phyloP scores from a whole-genome alignment of 768 basidiomycete genomes.

The Xanthoconium purpureum region DNA sequence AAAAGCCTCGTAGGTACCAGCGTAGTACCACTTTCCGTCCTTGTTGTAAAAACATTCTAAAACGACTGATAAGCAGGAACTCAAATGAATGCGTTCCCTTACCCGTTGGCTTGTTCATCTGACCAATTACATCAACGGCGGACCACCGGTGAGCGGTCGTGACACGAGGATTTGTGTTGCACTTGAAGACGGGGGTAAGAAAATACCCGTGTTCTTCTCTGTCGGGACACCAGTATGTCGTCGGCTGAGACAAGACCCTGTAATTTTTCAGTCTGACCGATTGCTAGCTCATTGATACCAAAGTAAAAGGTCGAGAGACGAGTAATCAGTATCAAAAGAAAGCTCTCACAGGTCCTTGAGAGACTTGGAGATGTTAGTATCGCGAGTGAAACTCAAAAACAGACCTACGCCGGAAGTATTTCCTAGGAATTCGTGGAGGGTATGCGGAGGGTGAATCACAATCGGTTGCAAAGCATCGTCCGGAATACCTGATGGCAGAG shows the following conservation, averaged over 20 bases:
- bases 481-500: conserved; percentile 61
- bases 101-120: conserved; percentile 66
- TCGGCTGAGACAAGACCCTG: conserved; percentile 61
- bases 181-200: conserved; percentile 71
- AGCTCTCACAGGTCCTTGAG: conserved; percentile 54
- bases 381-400: not conserved
- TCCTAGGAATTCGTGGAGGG: conserved; percentile 66
- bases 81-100: not conserved
- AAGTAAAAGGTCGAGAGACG: not conserved
- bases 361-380: conserved; percentile 37
- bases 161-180: conserved; percentile 74
- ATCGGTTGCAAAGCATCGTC: conserved; percentile 69
- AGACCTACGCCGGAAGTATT: conserved; percentile 53
- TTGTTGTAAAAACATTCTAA: conserved; percentile 80
- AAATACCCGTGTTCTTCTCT: conserved; percentile 82
- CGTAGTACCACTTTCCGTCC: conserved; percentile 81
- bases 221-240: conserved; percentile 77
- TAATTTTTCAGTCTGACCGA: conserved; percentile 57
- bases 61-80: not conserved
- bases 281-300: not conserved
- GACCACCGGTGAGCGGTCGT: conserved; percentile 75
- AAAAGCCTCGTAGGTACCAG: conserved; percentile 71
- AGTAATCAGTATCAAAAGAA: not conserved
- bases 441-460: conserved; percentile 58
- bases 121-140: conserved; percentile 56